phyloP scores from a whole-genome alignment of 1,284 basidiomycete species.

The Sparassis latifolia region DNA sequence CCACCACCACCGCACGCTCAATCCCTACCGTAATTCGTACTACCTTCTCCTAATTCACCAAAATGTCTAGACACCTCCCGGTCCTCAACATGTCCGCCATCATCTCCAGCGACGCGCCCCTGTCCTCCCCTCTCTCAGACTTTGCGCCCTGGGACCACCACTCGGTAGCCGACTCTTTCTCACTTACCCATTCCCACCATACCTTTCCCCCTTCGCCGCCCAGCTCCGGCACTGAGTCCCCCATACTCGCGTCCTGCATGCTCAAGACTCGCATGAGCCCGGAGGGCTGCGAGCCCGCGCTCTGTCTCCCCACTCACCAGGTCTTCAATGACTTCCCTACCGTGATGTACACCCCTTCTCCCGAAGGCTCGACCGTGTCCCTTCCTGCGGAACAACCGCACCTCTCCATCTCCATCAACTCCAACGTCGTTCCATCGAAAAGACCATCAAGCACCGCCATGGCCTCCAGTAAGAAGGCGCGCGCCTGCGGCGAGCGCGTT shows the following conservation, averaged over 20 bases:
- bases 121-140: slow-evolving; percentile 47
- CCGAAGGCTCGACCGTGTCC: slow-evolving; percentile 11
- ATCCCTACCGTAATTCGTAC: slow-evolving; percentile 7
- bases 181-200: slow-evolving; percentile 28
- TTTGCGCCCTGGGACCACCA: slow-evolving; percentile 38
- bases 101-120: slow-evolving; percentile 46
- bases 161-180: slow-evolving; percentile 33
- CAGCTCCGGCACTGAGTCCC: slow-evolving; percentile 34
- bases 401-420: slow-evolving; percentile 23
- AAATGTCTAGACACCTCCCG: slow-evolving; percentile 29
- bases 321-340: slow-evolving; percentile 52
- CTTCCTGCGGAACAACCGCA: slow-evolving; percentile 20
- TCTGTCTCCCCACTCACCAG: slow-evolving; percentile 63
- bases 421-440: slow-evolving; percentile 22
- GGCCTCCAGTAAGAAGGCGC: slow-evolving; percentile 47
- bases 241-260: slow-evolving; percentile 37
- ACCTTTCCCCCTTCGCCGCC: slow-evolving; percentile 46
- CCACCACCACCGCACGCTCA: slow-evolving; percentile 8
- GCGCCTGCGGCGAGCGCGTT: slow-evolving; percentile 56
- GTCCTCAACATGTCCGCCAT: slow-evolving; percentile 49
- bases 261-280: slow-evolving; percentile 42
- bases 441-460: slow-evolving; percentile 40
- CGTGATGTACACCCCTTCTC: slow-evolving; percentile 30
- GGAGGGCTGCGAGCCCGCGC: slow-evolving; percentile 35
- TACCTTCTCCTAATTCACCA: slow-evolving; percentile 12